Base-by-base conservation (phyloP, 169 alveolate species). In the Cryptosporidium xiaoi region DNA sequence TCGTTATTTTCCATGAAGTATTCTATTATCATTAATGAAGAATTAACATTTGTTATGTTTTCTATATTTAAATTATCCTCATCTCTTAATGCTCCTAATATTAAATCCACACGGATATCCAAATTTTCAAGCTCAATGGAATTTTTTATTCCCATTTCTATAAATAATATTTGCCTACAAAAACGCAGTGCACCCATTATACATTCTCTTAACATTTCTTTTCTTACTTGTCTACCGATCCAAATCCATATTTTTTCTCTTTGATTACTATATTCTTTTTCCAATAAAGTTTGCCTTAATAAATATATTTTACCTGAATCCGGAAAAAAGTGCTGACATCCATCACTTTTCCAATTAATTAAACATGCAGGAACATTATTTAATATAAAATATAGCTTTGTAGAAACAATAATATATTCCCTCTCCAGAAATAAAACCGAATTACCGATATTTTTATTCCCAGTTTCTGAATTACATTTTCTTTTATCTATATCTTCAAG, bases 241-340 rank as follows among this genome's bases (percentile, higher is more conserved):
- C 87, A 77, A 36, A 77, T 77, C 87, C 87, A 77, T 13, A 77
- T 53, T 10, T 31, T 56, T 56, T 77, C 87, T 8, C 69, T 58
- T 4, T 51, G 69, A 34, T 16, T n/a, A 60, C 16, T 20, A 5
- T 31, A 40, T 4, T 24, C 40, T 18, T 24, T 53, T 13, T 60
- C 71, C 7, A 77, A n/a, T 24, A 77, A 66, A 3, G 66, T 77
- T 51, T 77, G 87, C 34, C 87, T 56, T 27, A 77, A 24, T 2
- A 77, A 16, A 27, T 77, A 77, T 12, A 77, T 62, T 7, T 77
- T 77, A 36, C 20, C 33, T 27, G 69, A 60, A 48, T 77, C 50
- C 12, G 56, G 27, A 18, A 7, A 20, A 34, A 56, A 56, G 8
- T 18, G n/a, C 7, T 44, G 18, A 3, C 16, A n/a, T 18, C 50